Percentiles rank a stretch among this genome's conserved stretches.
Conservation (phyloP, 495 filamentous ascomycete species). For the Niebla homalea region DNA sequence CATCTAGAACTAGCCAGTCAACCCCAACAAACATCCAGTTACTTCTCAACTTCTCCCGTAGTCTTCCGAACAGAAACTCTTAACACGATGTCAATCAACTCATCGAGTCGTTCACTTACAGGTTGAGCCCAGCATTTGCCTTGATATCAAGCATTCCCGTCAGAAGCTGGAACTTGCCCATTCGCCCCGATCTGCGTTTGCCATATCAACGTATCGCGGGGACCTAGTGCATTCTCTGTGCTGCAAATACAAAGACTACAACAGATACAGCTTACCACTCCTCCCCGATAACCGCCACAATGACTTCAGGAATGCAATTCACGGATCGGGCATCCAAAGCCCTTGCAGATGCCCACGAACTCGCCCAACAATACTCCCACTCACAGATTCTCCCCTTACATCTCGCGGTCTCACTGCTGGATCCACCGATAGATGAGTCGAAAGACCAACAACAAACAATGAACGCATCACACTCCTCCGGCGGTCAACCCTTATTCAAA, state of each 20-base stretch:
- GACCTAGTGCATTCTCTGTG: no score
- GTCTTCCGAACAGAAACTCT: no score
- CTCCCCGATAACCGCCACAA: constrained; percentile 31
- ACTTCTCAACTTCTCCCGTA: background rate
- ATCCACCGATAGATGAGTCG: constrained; percentile 63
- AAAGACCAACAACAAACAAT: constrained; percentile 56
- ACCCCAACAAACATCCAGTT: background rate
- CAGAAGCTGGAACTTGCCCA: no score
- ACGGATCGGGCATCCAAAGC: constrained; percentile 85
- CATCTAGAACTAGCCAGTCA: background rate
- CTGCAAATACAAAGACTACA: no score
- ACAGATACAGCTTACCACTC: background rate
- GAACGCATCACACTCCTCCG: constrained; percentile 42
- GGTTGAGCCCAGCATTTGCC: no score
- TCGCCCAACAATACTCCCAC: constrained; percentile 80
- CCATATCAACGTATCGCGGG: no score
- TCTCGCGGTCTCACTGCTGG: constrained; percentile 75
- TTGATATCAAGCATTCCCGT: no score
- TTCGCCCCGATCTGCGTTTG: no score
- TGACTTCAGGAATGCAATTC: constrained; percentile 55
- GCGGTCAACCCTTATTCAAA: constrained; percentile 62
- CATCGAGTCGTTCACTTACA: no score
- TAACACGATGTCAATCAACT: no score
- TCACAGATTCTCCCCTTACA: constrained; percentile 81
- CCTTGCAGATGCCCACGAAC: constrained; percentile 66